Evolutionary conservation across 1,139 yeast species (phyloP), one percentile per base, ranked within the genome.

Genomic region (Saccharomyces hybrid): DNA sequence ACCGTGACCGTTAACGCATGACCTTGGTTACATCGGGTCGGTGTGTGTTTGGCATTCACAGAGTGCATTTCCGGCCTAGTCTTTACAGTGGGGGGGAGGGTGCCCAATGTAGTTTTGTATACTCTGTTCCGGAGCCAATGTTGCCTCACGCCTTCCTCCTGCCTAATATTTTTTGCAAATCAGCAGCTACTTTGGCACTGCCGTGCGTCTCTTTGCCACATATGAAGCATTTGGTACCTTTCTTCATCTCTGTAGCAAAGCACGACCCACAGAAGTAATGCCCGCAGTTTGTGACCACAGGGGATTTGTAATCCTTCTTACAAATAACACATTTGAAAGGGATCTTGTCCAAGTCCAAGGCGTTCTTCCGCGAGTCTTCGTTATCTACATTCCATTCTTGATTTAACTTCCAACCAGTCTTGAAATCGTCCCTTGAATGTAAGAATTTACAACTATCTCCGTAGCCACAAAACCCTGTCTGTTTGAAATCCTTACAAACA

Each of bases 381-480:
- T 59, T 57, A 21, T 56, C 60, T 7, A 71, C 56, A 61, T 87
- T 85, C 97, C 97, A 89, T 49, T 88, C 96, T 58, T 77, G 78
- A 21, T 78, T 80, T 1, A 84, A 70, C 56, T 86, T 84, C 80
- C 85, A 83, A 24, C 85, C 87, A 46, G 84, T 84, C 59, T 80
- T 82, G 71, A 86, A 87, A 68, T 90, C 97, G 61, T 88, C 97
- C 67, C 99, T 73, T 11, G 88, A 81, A 67, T 95, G 99, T 31
- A 93, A 71, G 69, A 95, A 95, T 73, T 93, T 95, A 74, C 99
- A 95, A n/a, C 95, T 86, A 65, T 95, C 99, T 7, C 99, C 99
- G 68, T 86, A 95, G 4, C 98, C 98, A 76, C 99, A 95, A 67
- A 83, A 91, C 0, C 99, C 99, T 0, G 96, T 91, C 62, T 86